Evolutionary conservation across 2,329 filamentous ascomycete genomes (phyloP), one percentile per base, ranked within the genome.

Genomic region (Cercospora sesami): DNA sequence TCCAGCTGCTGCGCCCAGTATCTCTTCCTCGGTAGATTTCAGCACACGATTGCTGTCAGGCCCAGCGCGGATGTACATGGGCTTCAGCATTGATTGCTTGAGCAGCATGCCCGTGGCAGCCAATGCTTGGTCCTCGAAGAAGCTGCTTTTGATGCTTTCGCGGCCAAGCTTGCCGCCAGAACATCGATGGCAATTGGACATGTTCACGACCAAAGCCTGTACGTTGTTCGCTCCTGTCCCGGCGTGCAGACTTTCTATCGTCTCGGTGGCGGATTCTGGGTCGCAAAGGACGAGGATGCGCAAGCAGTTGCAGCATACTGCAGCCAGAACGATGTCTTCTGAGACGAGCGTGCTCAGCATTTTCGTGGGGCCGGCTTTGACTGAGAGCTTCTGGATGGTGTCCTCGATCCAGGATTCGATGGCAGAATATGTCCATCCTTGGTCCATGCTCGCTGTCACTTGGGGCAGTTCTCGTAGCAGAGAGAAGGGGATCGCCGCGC

Each of bases 371-470:
- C 39, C 28, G 5, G 61, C 45, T 30, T 39, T 63, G 23, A 45
- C 45, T 4, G 61, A 33, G 14, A 63, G 18, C n/a, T 63, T 28
- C 14, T 63, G 61, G 21, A 63, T 63, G 4, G 61, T 63, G 8
- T 63, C 45, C 28, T 63, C 61, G 5, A 63, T 63, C 61, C 61
- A 63, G 10, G 61, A 63, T 26, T 63, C 61, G 21, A 63, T 63
- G 12, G 61, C 61, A 55, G 61, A 53, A 4, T 63, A 53, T 2
- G 61, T 63, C 61, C 61, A 63, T 31, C 61, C 61, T 28, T 63
- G 61, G 45, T 57, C 45, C 61, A 63, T 63, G 61, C 61, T 63
- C 23, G 42, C 61, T 39, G 61, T 63, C 12, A 55, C 61, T 23
- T 63, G 42, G 1, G 61, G 61, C 14, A 63, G 45, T 21, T 63